Evolutionary conservation across 1,139 yeast genomes (phyloP).

Genomic region (Kazachstania sp.): DNA sequence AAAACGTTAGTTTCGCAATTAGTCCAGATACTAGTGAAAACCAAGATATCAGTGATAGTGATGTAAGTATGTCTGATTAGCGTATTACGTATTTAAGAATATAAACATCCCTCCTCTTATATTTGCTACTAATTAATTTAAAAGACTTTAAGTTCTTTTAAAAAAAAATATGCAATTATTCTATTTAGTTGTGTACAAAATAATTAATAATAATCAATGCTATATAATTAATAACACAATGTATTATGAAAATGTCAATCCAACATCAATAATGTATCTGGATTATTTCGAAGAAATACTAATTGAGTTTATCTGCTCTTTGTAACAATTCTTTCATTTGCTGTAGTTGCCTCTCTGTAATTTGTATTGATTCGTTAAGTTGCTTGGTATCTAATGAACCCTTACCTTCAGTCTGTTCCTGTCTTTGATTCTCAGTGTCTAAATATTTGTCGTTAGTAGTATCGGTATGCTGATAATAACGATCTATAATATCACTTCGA

Average conservation of each 20-base stretch:
- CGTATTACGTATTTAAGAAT: background rate
- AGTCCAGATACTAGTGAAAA: conserved; percentile 12
- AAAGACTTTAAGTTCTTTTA: too few relatives aligned
- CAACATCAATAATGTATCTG: background rate
- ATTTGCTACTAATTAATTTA: too few relatives aligned
- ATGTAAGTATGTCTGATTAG: background rate
- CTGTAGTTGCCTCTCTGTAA: conserved; percentile 46
- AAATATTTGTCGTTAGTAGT: background rate
- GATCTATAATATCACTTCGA: conserved; percentile 32
- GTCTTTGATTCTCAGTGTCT: background rate
- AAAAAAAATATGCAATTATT: too few relatives aligned
- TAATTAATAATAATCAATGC: too few relatives aligned
- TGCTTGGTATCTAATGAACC: conserved; percentile 31
- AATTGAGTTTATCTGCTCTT: background rate
- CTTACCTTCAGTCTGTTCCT: conserved; percentile 3
- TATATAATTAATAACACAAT: too few relatives aligned
- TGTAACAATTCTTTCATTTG: conserved; percentile 29
- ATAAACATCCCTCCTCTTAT: background rate
- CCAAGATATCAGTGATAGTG: conserved; percentile 3
- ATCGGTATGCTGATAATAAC: background rate
- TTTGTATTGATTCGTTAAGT: conserved; percentile 40
- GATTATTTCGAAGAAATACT: too few relatives aligned
- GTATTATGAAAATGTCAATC: too few relatives aligned
- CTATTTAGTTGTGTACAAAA: too few relatives aligned
- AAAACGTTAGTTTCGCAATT: conserved; percentile 17